Evolutionary conservation across 352 stramenopile genomes (phyloP), one percentile per base, ranked within the genome.

Genomic region (Phytophthora pisi): DNA sequence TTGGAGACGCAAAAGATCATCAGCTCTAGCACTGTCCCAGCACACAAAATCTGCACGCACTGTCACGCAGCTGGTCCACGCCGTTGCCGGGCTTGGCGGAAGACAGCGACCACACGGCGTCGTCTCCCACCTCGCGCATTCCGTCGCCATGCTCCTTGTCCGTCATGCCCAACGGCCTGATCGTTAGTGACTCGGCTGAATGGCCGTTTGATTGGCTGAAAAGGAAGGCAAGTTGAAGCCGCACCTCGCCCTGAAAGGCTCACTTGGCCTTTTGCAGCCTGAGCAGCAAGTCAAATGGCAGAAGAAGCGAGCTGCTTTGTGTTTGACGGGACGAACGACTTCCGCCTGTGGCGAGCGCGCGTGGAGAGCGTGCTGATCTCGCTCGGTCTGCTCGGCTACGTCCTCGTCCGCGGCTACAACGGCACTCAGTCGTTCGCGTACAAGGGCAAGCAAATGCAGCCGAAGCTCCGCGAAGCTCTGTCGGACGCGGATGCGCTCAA

Each of bases 21-120:
- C 6, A 30, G 26, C 20, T 50, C 64, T 51, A 76, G 38, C 34
- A 43, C 13, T 18, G 8, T 47, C 15, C 24, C 43, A 50, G 5
- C 6, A 6, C 43, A 5, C 11, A 7, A 38, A 50, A 58, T 0
- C 43, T 38, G 31, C n/a, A 75, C 81, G 49, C 63, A 96, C 88
- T 87, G 68, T 99, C 97, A 13, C 95, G 83, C 26, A 99, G 79
- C 80, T 99, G 96, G 63, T 99, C 95, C 4, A 99, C 96, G 13
- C 97, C 97, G 72, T 99, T 99, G 51, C 97, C 97, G 6, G 97
- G 96, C 77, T 99, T 99, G 57, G 97, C 97, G 2, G 92, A 98
- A 15, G 91, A 98, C 10, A 99, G 83, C 47, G 95, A 97, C 97
- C 97, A 99, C 54, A 98, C 87, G 2, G 93, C 95, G 40, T 98